Evolutionary conservation across 2,329 filamentous ascomycete genomes (phyloP), one percentile per base, ranked within the genome.

Genomic region (Samsoniella hepiali): DNA sequence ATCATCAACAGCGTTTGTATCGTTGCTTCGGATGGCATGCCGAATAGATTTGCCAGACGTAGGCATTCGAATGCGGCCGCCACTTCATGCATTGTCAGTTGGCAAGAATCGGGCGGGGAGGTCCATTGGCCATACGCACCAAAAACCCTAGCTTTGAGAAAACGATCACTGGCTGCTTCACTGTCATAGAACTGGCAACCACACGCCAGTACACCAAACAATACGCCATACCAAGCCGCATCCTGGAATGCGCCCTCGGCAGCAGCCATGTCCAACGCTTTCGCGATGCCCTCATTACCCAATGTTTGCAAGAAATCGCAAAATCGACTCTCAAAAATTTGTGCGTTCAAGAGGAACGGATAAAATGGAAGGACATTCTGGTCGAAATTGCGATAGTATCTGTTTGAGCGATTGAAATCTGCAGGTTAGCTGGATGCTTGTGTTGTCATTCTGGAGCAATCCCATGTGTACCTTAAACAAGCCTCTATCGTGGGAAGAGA

Each of bases 351-450:
- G 6, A 55, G 27, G 42, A 55, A 55, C 5, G 53, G 53, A 42
- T 55, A 55, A 55, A 55, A 55, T 6, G 53, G 53, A 34, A 55
- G 36, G 5, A 55, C 36, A 17, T 55, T 55, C 42, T 55, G 53
- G 17, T 55, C 29, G 42, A 55, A 55, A 42, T 55, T 55, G 36
- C 53, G 53, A 42, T 55, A 55, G 10, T 55, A 55, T n/a, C 53
- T 55, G 9, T 34, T 55, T 54, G 2, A 11, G 50, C n/a, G 22
- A 27, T 54, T 22, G 6, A 38, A n/a, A 10, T 51, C 17, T n/a
- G 6, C 11, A 10, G 5, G 29, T 34, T 4, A 51, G 44, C 44
- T 8, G n/a, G 22, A 22, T 22, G 22, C 22, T 22, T 22, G 22
- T 22, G 22, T 22, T 22, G 22, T 22, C 22, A 22, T 22, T 22